Evolutionary conservation across 495 filamentous ascomycete species (phyloP).

Genomic region (Aspergillus taichungensis): DNA sequence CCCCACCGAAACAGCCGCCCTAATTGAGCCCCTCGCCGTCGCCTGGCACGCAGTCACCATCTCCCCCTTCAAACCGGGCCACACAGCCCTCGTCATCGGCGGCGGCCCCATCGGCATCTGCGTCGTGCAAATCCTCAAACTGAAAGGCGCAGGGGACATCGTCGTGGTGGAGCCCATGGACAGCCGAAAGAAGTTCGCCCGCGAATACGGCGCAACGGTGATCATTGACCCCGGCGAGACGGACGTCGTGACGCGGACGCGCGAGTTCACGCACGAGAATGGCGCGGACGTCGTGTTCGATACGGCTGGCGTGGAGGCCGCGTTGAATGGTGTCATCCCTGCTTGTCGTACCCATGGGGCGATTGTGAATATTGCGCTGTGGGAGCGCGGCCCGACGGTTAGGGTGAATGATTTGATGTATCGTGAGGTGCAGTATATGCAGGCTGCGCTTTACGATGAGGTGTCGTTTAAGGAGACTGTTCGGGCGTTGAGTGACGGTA

Average conservation of each 20-base stretch:
- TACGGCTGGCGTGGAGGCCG: conserved; percentile 21
- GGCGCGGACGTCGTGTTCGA: conserved; percentile 21
- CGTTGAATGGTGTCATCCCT: conserved; percentile 18
- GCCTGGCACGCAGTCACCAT: conserved; percentile 56
- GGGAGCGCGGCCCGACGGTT: conserved; percentile 17
- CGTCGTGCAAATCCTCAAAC: conserved; percentile 46
- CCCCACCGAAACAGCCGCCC: conserved; percentile 24
- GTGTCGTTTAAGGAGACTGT: conserved; percentile 50
- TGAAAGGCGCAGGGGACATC: conserved; percentile 39
- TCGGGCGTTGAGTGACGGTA: conserved; percentile 41
- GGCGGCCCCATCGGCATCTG: conserved; percentile 55
- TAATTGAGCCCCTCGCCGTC: conserved; percentile 53
- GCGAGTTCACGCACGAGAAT: conserved; percentile 6
- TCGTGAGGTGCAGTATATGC: conserved; percentile 18
- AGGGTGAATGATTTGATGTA: conserved; percentile 16
- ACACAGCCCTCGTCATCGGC: conserved; percentile 45
- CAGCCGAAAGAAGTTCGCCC: conserved; percentile 11
- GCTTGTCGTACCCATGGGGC: conserved; percentile 16
- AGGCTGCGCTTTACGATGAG: conserved; percentile 30
- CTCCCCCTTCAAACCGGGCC: conserved; percentile 38
- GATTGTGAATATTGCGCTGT: conserved; percentile 18
- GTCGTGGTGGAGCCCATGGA: conserved; percentile 35
- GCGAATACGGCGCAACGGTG: conserved; percentile 14
- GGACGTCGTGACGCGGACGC: conserved; percentile 14
- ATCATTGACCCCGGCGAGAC: conserved; percentile 13